Conservation (phyloP, 2,329 filamentous ascomycete species). For the Cladophialophora bantiana region DNA sequence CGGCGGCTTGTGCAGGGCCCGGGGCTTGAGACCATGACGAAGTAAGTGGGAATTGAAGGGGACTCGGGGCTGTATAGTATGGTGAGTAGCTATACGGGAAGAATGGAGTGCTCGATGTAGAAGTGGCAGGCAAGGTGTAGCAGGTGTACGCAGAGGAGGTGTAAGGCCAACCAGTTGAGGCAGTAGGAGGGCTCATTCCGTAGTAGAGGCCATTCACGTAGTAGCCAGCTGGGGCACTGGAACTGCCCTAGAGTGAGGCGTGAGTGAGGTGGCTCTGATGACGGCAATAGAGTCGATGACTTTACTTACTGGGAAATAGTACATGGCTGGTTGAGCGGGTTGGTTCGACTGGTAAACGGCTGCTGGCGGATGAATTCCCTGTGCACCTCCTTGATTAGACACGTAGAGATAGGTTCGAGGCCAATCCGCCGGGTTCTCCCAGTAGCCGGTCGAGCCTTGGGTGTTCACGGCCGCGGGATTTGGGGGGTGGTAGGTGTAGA, state of each 20-base stretch:
- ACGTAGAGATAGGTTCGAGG: constrained; percentile 38
- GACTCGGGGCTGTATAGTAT: constrained; percentile 35
- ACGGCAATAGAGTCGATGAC: neutral
- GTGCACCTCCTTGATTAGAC: constrained; percentile 34
- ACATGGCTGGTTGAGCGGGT: constrained; percentile 33
- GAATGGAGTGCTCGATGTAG: constrained; percentile 28
- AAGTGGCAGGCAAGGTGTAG: constrained; percentile 31
- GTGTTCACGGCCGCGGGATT: constrained; percentile 34
- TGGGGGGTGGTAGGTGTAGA: constrained; percentile 35
- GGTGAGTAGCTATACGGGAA: constrained; percentile 33
- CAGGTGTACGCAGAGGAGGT: constrained; percentile 37
- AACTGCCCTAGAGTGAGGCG: constrained; percentile 31
- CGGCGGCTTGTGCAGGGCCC: constrained; percentile 37
- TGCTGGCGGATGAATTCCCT: constrained; percentile 41
- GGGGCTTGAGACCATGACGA: constrained; percentile 26
- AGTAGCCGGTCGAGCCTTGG: constrained; percentile 23
- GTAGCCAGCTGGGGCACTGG: constrained; percentile 35
- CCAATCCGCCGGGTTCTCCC: constrained; percentile 37
- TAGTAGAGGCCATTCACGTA: constrained; percentile 38
- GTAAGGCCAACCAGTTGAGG: constrained; percentile 39
- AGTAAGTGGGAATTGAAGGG: constrained; percentile 9
- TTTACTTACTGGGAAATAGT: constrained; percentile 35
- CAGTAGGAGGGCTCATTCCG: constrained; percentile 25
- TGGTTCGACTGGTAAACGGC: constrained; percentile 38
- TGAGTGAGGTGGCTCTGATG: constrained; percentile 17